Base-by-base conservation (phyloP, 495 filamentous ascomycete species). In the Immersiella caudata region DNA sequence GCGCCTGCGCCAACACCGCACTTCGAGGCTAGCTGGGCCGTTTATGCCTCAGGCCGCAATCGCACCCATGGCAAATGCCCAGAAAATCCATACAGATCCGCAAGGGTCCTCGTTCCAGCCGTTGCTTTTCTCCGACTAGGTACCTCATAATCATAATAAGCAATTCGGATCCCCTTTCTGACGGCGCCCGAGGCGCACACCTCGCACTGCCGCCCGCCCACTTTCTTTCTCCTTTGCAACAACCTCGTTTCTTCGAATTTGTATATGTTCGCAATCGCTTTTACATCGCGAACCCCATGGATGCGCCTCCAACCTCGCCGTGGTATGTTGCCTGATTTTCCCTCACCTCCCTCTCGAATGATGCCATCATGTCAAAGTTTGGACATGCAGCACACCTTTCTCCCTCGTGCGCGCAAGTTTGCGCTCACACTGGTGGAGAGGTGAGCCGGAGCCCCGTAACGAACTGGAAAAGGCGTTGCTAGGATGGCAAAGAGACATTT, bases 91-190 rank as follows among this genome's bases (percentile, higher is more conserved):
- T 40, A 40, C 59, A 49, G 59, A 21, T 8, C n/a, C 22, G 35
- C 60, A 24, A 21, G 36, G 35, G 36, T 50, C 8, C n/a, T 8
- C 14, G 18, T 21, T 18, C 60, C 60, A 62, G 36, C 60, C 60
- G 36, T 62, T n/a, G 33, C 36, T 62, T 62, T 26, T 62, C 21
- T 50, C 60, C 59, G 35, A 62, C 60, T 62, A 62, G 35, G 60
- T 62, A 62, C 36, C 60, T 57, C 22, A 24, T 62, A 62, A 62
- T 62, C 33, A 62, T 62, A 62, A 62, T 62, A 62, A 62, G 60
- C 60, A 50, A 62, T 49, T 62, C 60, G 36, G 20, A 21, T 36
- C 57, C 57, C 57, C 26, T 25, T 62, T 22, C 60, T 59, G 24
- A 27, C 36, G n/a, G 21, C 33, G 20, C 18, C 36, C 52, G 21